phyloP scores from a whole-genome alignment of 441 rosid species.

The Lepidium campestre region DNA sequence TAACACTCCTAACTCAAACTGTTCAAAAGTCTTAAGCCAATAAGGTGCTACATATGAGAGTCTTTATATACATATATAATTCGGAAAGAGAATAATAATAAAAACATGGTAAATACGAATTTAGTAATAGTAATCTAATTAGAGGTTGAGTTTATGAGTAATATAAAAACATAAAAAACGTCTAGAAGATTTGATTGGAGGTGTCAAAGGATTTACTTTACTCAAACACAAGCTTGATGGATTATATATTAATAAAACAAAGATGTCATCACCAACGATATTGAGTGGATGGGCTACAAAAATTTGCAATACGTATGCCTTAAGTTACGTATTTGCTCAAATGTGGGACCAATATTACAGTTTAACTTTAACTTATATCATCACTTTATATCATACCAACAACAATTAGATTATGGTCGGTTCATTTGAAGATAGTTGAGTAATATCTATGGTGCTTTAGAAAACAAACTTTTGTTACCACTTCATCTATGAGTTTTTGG shows the following conservation, averaged over 20 bases:
- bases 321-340: conserved; percentile 19
- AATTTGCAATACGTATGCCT: conserved; percentile 16
- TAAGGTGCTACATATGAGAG: neutral
- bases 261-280: conserved; percentile 10
- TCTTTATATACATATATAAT: conserved; percentile 7
- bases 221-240: conserved; percentile 25
- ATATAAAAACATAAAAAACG: neutral
- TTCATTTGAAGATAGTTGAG: too few species aligned
- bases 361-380: neutral
- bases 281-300: conserved; percentile 6
- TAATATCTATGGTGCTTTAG: too few species aligned
- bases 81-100: neutral
- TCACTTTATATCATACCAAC: neutral
- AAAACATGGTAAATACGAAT: neutral
- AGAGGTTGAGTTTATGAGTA: conserved; percentile 7
- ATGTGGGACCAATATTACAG: conserved; percentile 11
- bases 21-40: neutral
- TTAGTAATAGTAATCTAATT: neutral
- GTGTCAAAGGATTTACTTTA: conserved; percentile 27
- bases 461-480: neutral
- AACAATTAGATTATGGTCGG: neutral
- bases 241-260: conserved; percentile 6
- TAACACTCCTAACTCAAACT: conserved; percentile 5
- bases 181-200: conserved; percentile 26
- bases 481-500: neutral